Evolutionary conservation across 2,329 filamentous ascomycete species (phyloP).

Genomic region (Aspergillus floridensis): DNA sequence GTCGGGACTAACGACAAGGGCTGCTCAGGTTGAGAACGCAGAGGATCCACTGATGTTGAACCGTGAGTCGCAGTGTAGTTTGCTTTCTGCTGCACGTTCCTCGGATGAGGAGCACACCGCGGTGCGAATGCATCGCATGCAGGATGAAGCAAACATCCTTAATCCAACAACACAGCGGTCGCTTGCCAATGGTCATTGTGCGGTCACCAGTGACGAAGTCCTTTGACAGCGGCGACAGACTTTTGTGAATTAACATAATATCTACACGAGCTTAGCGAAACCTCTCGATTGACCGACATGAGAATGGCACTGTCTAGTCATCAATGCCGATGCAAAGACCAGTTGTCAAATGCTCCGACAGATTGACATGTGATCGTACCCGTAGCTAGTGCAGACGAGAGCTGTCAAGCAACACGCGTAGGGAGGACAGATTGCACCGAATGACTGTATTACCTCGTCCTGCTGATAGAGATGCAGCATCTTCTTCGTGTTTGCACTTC

Average conservation of each 20-base stretch:
- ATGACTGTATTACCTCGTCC: too few species aligned
- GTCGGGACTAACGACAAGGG: too few species aligned
- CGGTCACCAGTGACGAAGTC: neutral
- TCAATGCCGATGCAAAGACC: neutral
- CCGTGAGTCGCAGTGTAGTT: neutral
- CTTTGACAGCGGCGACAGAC: neutral
- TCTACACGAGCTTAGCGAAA: neutral
- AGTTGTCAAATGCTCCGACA: neutral
- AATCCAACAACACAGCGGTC: neutral
- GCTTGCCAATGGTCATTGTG: neutral
- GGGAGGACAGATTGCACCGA: neutral
- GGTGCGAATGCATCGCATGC: neutral
- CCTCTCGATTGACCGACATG: neutral
- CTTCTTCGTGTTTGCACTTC: neutral
- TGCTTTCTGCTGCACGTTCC: neutral
- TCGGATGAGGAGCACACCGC: neutral
- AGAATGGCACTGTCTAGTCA: neutral
- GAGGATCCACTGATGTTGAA: neutral
- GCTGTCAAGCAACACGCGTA: neutral
- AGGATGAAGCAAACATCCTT: neutral
- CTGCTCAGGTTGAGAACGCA: too few species aligned
- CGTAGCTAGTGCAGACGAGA: neutral
- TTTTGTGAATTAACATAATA: too few species aligned
- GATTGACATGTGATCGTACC: neutral
- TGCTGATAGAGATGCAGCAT: neutral